A percentile compares a stretch with the other conserved stretches of the same genome.
Evolutionary conservation across 2,329 filamentous ascomycete species (phyloP).

Genomic region (Zymoseptoria ardabiliae): DNA sequence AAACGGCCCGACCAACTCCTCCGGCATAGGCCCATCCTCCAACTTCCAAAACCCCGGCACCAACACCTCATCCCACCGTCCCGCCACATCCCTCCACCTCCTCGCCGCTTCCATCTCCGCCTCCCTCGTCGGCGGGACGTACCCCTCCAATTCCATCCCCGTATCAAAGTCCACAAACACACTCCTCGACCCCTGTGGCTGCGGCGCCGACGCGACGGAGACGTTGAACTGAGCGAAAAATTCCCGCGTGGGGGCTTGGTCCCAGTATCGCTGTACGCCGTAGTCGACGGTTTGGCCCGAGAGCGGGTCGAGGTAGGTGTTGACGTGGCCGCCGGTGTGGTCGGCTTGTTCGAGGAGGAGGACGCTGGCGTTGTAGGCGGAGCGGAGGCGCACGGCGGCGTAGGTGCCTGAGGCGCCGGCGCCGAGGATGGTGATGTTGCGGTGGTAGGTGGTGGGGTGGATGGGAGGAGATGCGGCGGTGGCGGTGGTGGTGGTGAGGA

Average conservation of each 20-base stretch:
- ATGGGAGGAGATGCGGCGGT: too few species aligned
- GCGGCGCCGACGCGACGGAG: not conserved
- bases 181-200: not conserved
- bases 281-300: slow-evolving; percentile 4
- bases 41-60: slow-evolving; percentile 10
- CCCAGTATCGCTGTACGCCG: slow-evolving; percentile 5
- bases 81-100: not conserved
- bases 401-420: slow-evolving; percentile 13
- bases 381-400: slow-evolving; percentile 11
- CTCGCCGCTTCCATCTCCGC: not conserved
- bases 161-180: slow-evolving; percentile 2
- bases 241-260: slow-evolving; percentile 1
- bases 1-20: slow-evolving; percentile 4
- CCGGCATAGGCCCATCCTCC: slow-evolving; percentile 5
- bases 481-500: too few species aligned
- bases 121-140: not conserved
- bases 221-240: slow-evolving; percentile 3
- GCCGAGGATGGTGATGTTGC: slow-evolving; percentile 12
- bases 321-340: slow-evolving; percentile 5
- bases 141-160: not conserved
- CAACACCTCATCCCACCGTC: slow-evolving; percentile 4
- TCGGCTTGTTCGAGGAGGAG: slow-evolving; percentile 7
- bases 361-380: slow-evolving; percentile 10
- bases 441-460: too few species aligned
- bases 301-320: slow-evolving; percentile 1